Base-by-base conservation (phyloP, 306 rosid genomes). In the Senna siamea region DNA sequence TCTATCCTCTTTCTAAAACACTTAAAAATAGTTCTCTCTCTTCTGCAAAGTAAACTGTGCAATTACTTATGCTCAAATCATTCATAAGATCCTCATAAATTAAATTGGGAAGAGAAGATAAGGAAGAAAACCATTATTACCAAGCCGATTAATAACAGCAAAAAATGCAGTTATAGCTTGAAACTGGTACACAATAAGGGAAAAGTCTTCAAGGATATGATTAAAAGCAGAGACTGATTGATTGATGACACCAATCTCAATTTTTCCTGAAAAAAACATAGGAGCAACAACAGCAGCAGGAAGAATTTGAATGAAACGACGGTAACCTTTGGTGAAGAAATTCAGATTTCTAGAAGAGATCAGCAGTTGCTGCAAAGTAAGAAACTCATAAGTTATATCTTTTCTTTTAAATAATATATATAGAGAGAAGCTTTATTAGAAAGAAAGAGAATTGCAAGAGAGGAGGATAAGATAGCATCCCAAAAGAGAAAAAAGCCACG, bases 281-380 rank as follows among this genome's bases (percentile, higher is more conserved):
- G 99, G 99, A 11, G 99, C 99, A 83, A 92, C 97, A 71, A 94
- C 88, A 56, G 99, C 97, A 43, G 89, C 97, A 15, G 99, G 99
- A 80, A 94, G 99, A 85, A 94, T 83, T 76, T 92, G 99, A 87
- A 94, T 92, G 68, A 78, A 81, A 76, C 89, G 84, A 72, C 97
- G 97, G 78, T 94, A 94, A 67, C 99, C 97, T 75, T 9, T 87
- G 83, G 97, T 94, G 87, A 92, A 92, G 78, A 92, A 92, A 10
- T 92, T 96, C 3, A 94, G 89, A 77, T 94, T 94, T 85, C 99
- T 85, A 44, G 99, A 94, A 87, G 96, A 78, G 82, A 94, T 87
- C 82, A 92, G 68, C 81, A 94, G 73, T 87, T 82, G 44, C 99
- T 94, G 96, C 74, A 80, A 78, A 54, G 74, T 30, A 58, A 78